Percentiles rank a stretch among this genome's conserved stretches.
These are phyloP conservation scores for Hypoxylon sp. DNA, from an alignment of 2,329 filamentous ascomycete genomes.

Conservation along the genomic window DNA sequence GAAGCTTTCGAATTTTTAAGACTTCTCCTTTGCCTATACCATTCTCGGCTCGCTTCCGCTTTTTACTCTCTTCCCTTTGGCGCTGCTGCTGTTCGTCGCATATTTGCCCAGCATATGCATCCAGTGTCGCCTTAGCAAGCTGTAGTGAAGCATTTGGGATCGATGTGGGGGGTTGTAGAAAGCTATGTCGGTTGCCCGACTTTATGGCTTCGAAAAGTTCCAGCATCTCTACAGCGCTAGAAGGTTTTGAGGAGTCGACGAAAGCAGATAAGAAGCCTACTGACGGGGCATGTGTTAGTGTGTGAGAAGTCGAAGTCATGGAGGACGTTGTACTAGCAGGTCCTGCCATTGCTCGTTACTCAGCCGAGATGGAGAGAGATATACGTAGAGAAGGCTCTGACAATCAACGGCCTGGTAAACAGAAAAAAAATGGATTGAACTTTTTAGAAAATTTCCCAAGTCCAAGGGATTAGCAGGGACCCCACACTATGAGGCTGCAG, in stretches of 20 bases:
- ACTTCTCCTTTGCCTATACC: constrained; percentile 64
- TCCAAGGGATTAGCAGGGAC: constrained; percentile 41
- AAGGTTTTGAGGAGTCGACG: constrained; percentile 51
- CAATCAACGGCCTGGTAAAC: constrained; percentile 20
- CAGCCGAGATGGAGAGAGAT: constrained; percentile 9
- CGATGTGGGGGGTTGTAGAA: constrained; percentile 79
- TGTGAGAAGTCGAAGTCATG: constrained; percentile 75
- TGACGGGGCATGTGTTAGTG: constrained; percentile 67
- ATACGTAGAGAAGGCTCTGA: constrained; percentile 11
- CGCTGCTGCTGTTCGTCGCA: constrained; percentile 79
- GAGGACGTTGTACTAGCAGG: constrained; percentile 69
- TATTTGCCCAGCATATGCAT: constrained; percentile 81
- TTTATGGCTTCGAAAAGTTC: constrained; percentile 71
- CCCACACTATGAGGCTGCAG: constrained; percentile 20
- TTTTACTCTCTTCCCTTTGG: constrained; percentile 77
- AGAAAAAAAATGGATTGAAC: constrained; percentile 26
- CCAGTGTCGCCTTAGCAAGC: constrained; percentile 84
- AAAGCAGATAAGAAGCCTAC: constrained; percentile 60
- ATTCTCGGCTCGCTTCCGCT: constrained; percentile 76
- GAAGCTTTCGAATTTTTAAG: constrained; percentile 84
- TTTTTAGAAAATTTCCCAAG: constrained; percentile 40
- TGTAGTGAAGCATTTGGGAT: constrained; percentile 79
- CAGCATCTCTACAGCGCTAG: constrained; percentile 58
- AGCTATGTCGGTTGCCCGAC: constrained; percentile 75
- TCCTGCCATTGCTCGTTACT: constrained; percentile 54